Evolutionary conservation across 306 rosid species (phyloP), one percentile per base, ranked within the genome.

Genomic region (Hylodesmum podocarpum): DNA sequence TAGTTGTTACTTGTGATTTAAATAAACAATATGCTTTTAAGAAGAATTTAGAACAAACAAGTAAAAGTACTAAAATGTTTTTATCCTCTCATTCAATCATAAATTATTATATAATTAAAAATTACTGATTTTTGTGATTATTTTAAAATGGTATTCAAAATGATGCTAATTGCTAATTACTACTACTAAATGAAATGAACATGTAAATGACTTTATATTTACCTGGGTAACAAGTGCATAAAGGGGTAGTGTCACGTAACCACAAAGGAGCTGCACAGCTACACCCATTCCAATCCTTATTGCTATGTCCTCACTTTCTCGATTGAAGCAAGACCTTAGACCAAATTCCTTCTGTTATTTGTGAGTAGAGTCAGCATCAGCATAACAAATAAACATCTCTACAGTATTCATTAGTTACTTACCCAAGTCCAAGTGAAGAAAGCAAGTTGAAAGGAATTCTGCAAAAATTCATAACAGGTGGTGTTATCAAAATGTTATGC

Each of bases 381-480:
- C 66, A 41, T 44, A 66, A 27, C 34, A 80, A 25, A 2, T 37
- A 33, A 71, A 50, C 11, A 47, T 54, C 22, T 75, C 19, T 63
- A 1, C 24, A 46, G 51, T 36, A 66, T 27, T 1, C 53, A 72
- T 65, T 63, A 84, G 90, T 70, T 63, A 84, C 91, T 70, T 80
- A 91, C 96, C 96, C 93, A 91, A 44, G 89, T 81, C 94, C 92
- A 91, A 4, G 82, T 74, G 80, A 89, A 91, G 88, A 91, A 91
- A 62, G 96, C 91, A 65, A 91, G 80, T 53, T 89, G 94, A 87
- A 91, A 91, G 0, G 96, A 87, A 76, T 87, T 91, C 90, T 88
- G 90, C 78, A 57, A 66, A 21, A 14, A 40, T 51, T 3, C 14
- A 33, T 8, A 40, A 67, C 5, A 44, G 64, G 0, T 21, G 3